Evolutionary conservation across 2,329 filamentous ascomycete species (phyloP).

Genomic region (Aspergillus fumigatus): DNA sequence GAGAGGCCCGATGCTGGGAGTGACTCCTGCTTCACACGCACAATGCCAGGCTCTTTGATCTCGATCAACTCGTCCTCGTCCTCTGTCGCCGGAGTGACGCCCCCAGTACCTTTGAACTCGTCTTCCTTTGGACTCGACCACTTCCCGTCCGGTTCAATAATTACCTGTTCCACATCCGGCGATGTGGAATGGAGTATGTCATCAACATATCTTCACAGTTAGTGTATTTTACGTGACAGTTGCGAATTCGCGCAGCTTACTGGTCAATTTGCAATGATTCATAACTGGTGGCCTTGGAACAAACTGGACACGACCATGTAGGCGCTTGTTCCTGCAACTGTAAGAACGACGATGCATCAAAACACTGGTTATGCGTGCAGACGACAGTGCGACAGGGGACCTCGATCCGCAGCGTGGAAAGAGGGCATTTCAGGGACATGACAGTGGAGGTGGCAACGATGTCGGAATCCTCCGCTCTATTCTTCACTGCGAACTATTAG

Average conservation of each 20-base stretch:
- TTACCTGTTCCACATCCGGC: constrained; percentile 72
- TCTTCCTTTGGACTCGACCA: constrained; percentile 58
- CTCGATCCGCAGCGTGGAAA: constrained; percentile 77
- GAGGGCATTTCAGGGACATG: constrained; percentile 86
- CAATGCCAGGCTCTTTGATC: constrained; percentile 37
- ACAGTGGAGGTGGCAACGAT: constrained; percentile 84
- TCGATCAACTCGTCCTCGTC: constrained; percentile 51
- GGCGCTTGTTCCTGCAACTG: constrained; percentile 94
- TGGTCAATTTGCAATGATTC: constrained; percentile 82
- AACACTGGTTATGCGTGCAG: constrained; percentile 90
- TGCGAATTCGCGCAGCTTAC: constrained; percentile 45
- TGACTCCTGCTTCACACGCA: constrained; percentile 36
- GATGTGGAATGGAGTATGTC: constrained; percentile 76
- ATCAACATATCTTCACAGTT: constrained; percentile 65
- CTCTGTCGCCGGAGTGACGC: constrained; percentile 36
- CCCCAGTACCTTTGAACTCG: constrained; percentile 35
- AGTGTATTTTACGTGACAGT: constrained; percentile 2
- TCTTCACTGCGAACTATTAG: constrained; percentile 58
- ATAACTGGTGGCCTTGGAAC: constrained; percentile 76
- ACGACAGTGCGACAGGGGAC: constrained; percentile 73
- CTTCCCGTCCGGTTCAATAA: constrained; percentile 77
- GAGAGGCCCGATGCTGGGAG: constrained; percentile 16
- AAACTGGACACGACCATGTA: constrained; percentile 94
- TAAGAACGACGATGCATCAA: constrained; percentile 87
- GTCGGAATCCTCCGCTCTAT: constrained; percentile 78